These are phyloP conservation scores for Nidularia sp. DNA, from an alignment of 768 basidiomycete species.

Conservation along the genomic window DNA sequence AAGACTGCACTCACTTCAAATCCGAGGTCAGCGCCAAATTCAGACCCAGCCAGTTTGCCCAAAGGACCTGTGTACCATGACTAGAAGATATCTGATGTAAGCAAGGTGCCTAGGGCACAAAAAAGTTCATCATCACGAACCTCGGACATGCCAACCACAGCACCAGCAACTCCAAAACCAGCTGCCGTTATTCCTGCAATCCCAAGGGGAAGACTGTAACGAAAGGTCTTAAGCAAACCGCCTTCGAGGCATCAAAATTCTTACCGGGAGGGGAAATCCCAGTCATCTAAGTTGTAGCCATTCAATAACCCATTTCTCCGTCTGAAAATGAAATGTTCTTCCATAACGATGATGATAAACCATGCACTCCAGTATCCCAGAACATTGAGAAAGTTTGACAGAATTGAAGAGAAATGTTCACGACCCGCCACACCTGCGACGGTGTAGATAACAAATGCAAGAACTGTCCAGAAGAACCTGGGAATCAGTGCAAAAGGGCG, in stretches of 20 bases:
- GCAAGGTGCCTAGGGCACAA: background rate
- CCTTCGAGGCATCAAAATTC: background rate
- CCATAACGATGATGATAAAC: background rate
- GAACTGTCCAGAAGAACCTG: background rate
- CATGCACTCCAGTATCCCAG: slow-evolving; percentile 1
- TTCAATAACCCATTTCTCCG: background rate
- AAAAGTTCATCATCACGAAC: background rate
- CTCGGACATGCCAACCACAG: background rate
- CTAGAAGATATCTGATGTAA: background rate
- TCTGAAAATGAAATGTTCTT: slow-evolving; percentile 1
- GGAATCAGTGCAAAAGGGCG: background rate
- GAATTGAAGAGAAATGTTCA: slow-evolving; percentile 1
- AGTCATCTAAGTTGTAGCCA: background rate
- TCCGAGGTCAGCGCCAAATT: background rate
- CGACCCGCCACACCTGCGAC: background rate
- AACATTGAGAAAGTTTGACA: background rate
- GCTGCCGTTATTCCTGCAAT: background rate
- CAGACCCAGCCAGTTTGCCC: background rate
- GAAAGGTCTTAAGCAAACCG: background rate
- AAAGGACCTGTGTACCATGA: slow-evolving; percentile 1
- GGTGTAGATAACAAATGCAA: slow-evolving; percentile 1
- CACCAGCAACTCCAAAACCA: background rate
- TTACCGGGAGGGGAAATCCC: background rate
- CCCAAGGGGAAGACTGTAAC: background rate
- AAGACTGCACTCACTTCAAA: background rate